Evolutionary conservation across 23 red algal species (phyloP), one percentile per base, ranked within the genome.

Genomic region (Gracilaria vermiculophylla): DNA sequence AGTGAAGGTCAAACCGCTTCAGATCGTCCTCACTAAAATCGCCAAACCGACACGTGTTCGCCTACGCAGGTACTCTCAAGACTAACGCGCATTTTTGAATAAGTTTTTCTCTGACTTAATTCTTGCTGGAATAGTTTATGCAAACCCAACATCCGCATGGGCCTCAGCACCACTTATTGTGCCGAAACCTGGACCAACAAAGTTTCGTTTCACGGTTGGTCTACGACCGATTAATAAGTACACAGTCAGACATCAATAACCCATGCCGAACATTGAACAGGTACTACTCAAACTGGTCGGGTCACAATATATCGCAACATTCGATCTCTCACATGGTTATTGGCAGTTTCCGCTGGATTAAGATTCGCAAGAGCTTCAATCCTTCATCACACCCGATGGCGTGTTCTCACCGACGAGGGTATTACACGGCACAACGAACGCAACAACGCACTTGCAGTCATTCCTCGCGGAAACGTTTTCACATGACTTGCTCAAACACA

Each of bases 361-460:
- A 20, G 31, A 39, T 16, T 82, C 53, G n/a, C 78, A 41, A 62
- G 78, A 58, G 20, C 36, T 31, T 14, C 78, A 82, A 52, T 55
- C 76, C 12, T 41, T 61, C 19, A 62, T 82, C 0, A 82, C 0
- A 29, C 49, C 0, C 20, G 20, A 37, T 54, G 50, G 78, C 14
- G 42, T 82, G 17, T 82, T 62, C 32, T 32, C 16, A 13, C 45
- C 17, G 5, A 83, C 80, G 0, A 8, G 58, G 0, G 80, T 83
- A 12, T 45, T 65, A 27, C 80, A 83, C 11, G 58, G 80, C 24
- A 83, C 50, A 0, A 65, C 55, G 3, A 83, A 83, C 60, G 79
- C 79, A 6, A 37, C 50, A 3, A 67, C 79, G 19, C 79, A 83
- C 20, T 28, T 83, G 0, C 55, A 41, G 40, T 44, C 79, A 6